Evolutionary conservation across 106 monocot genomes (phyloP).

Genomic region (Vanilla planifolia): DNA sequence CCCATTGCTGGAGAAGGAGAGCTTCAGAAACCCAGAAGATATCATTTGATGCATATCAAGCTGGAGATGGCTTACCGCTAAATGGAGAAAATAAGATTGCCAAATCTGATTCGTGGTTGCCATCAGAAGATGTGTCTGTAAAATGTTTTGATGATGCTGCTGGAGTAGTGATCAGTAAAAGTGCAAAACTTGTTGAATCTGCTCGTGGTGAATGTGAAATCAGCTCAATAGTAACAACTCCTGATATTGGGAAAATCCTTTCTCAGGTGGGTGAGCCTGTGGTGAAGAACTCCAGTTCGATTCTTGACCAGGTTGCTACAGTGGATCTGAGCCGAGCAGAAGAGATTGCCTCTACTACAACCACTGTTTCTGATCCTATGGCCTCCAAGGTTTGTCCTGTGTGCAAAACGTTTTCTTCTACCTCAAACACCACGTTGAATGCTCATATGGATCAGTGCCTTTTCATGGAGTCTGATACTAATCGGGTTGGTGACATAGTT

Average conservation of each 20-base stretch:
- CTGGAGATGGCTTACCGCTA: neutral
- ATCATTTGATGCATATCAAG: neutral
- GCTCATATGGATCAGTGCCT: constrained; percentile 81
- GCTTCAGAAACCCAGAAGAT: constrained; percentile 1
- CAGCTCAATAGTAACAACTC: neutral
- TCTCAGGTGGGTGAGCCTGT: neutral
- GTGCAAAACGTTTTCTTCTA: constrained; percentile 61
- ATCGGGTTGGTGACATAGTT: neutral
- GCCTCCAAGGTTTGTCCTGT: constrained; percentile 76
- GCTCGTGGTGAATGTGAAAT: neutral
- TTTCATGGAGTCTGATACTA: constrained; percentile 22
- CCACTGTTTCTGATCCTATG: constrained; percentile 47
- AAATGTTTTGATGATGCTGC: neutral
- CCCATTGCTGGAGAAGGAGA: neutral
- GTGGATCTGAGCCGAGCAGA: constrained; percentile 3
- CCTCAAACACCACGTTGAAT: constrained; percentile 78
- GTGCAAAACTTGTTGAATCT: neutral
- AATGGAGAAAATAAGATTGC: neutral
- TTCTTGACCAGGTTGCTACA: constrained; percentile 11
- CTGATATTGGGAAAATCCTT: neutral
- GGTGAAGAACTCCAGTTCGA: constrained; percentile 43
- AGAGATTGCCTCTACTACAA: constrained; percentile 38
- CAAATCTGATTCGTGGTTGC: neutral
- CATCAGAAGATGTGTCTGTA: neutral
- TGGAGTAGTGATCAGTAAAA: neutral